Base-by-base conservation (phyloP, 164 flowering plant genomes). In the Houttuynia cordata region DNA sequence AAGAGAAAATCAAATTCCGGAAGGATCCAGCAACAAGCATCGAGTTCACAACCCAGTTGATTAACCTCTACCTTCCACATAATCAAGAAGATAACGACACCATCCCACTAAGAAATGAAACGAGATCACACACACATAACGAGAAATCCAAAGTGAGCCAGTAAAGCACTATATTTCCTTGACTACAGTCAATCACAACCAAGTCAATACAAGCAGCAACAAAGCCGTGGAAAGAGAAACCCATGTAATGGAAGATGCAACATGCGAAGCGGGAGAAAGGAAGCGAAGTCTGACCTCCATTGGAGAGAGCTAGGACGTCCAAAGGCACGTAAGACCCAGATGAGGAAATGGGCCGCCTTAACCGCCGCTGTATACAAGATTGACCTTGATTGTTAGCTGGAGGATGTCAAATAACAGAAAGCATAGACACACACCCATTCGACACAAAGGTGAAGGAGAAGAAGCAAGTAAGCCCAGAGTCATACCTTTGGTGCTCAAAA, bases 231-330 rank as follows among this genome's bases (percentile, higher is more conserved):
- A 10, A 52, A 19, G 55, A 52, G 37, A 30, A 30, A 30, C 37
- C 37, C 37, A 30, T 30, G 37, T 30, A 30, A 30, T 30, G 37
- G 37, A 30, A 30, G 37, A 30, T 30, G 6, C 2, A 47, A 62
- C 73, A 70, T 65, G 66, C 69, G 59, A 17, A 58, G 30, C 37
- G 53, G 15, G 20, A 51, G 22, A 20, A 15, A 42, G 20, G 23
- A 21, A 18, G 23, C 3, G 67, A 63, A 56, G 42, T 4, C 62
- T 45, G 54, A 71, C 71, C 69, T 68, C 68, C 60, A 67, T 64
- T 53, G n/a, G n/a, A 59, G 64, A 64, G 71, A 65, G 60, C 66
- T 64, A 61, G 53, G 59, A 58, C 73, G 73, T 67, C 51, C 52
- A 64, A 67, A 53, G 64, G 68, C 64, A 64, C 68, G 71, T 68